phyloP scores from a whole-genome alignment of 257 asterid genomes.

The Solanum chiquidenum region DNA sequence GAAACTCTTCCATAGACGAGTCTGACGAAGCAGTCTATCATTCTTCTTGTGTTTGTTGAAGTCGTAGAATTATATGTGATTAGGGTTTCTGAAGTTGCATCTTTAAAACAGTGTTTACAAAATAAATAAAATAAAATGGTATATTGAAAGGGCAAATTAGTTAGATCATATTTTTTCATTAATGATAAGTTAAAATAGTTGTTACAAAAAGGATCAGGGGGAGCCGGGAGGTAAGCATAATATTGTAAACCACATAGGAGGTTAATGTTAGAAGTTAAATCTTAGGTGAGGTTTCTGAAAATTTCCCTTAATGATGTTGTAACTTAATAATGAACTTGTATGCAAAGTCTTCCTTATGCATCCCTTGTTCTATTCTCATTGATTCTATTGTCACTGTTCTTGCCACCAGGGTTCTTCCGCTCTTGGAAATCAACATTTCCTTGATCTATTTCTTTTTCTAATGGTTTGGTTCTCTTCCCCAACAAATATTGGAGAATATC shows the following conservation, averaged over 20 bases:
- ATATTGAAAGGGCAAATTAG: neutral
- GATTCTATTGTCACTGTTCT: neutral
- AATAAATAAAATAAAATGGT: neutral
- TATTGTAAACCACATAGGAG: neutral
- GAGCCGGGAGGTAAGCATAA: neutral
- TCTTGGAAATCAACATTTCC: neutral
- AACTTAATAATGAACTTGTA: neutral
- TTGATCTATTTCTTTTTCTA: neutral
- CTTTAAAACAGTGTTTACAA: neutral
- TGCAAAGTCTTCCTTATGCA: neutral
- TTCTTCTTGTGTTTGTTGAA: neutral
- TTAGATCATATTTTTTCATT: neutral
- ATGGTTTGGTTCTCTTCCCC: neutral
- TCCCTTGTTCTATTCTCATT: neutral
- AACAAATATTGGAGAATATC: neutral
- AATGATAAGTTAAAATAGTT: neutral
- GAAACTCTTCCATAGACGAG: neutral
- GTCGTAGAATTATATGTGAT: neutral
- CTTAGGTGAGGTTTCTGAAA: neutral
- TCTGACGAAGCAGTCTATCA: neutral
- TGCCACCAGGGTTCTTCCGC: neutral
- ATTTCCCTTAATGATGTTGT: neutral
- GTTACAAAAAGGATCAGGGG: neutral
- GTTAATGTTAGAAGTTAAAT: neutral
- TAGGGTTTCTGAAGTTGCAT: neutral